phyloP scores from a whole-genome alignment of 495 filamentous ascomycete species.

The Penicillium simplicissimum region DNA sequence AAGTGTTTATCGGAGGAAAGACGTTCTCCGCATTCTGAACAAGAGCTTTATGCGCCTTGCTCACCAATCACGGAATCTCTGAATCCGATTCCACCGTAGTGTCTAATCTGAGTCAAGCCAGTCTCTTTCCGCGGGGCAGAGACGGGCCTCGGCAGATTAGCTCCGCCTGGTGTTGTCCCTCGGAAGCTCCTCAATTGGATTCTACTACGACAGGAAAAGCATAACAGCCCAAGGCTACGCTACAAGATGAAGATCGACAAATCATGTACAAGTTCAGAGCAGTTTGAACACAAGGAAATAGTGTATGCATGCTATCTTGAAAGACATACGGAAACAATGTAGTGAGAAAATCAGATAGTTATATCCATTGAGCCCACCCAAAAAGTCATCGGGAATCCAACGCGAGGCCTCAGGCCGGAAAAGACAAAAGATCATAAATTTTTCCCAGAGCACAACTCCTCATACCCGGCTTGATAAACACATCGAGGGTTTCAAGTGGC shows the following conservation, averaged over 20 bases:
- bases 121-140: conserved; percentile 21
- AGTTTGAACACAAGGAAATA: conserved; percentile 34
- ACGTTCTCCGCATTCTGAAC: background rate
- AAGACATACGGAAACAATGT: conserved; percentile 45
- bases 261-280: background rate
- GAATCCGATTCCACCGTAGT: conserved; percentile 7
- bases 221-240: no score
- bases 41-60: background rate
- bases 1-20: background rate
- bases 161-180: conserved; percentile 20
- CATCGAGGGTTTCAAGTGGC: conserved; percentile 6
- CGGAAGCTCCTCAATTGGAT: no score
- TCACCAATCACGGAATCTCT: conserved; percentile 6
- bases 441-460: conserved; percentile 44
- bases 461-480: conserved; percentile 28
- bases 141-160: conserved; percentile 34
- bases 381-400: conserved; percentile 35
- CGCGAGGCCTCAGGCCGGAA: conserved; percentile 33
- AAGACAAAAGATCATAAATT: conserved; percentile 46
- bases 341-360: conserved; percentile 41
- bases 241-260: background rate
- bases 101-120: background rate
- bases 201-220: no score
- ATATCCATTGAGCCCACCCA: conserved; percentile 52
- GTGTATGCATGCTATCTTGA: conserved; percentile 43